Percentiles rank a stretch among this genome's conserved stretches.
Conservation (phyloP, 805 yeast genomes). For the Saccharomyces mikatae region DNA sequence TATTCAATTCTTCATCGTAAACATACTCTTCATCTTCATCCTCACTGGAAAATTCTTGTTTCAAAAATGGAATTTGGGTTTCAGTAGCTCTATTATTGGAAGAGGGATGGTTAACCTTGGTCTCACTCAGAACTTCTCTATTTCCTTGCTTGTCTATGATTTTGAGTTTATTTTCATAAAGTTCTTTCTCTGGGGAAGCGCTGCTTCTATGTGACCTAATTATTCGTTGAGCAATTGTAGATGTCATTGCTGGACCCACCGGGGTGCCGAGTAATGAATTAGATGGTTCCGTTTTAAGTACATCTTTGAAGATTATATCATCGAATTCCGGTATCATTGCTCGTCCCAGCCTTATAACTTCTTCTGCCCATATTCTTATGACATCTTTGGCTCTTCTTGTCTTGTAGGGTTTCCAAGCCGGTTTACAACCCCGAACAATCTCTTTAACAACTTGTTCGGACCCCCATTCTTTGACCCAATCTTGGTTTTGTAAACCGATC, state of each 20-base stretch:
- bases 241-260: neutral
- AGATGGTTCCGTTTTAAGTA: neutral
- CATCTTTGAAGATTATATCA: slow-evolving; percentile 17
- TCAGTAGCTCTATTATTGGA: slow-evolving; percentile 7
- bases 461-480: slow-evolving; percentile 63
- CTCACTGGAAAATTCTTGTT: slow-evolving; percentile 25
- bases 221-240: slow-evolving; percentile 17
- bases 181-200: neutral
- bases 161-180: neutral
- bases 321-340: slow-evolving; percentile 47
- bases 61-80: slow-evolving; percentile 22
- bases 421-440: slow-evolving; percentile 58
- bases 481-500: slow-evolving; percentile 53
- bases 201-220: slow-evolving; percentile 17
- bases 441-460: slow-evolving; percentile 54
- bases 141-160: slow-evolving; percentile 2
- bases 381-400: slow-evolving; percentile 42
- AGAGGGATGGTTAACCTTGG: neutral
- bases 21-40: slow-evolving; percentile 32
- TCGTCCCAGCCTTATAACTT: slow-evolving; percentile 53
- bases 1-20: slow-evolving; percentile 31
- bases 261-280: neutral
- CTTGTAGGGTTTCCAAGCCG: slow-evolving; percentile 53
- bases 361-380: slow-evolving; percentile 54
- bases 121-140: neutral